Evolutionary conservation across 2,329 filamentous ascomycete genomes (phyloP).

Genomic region (Penicillium sp.): DNA sequence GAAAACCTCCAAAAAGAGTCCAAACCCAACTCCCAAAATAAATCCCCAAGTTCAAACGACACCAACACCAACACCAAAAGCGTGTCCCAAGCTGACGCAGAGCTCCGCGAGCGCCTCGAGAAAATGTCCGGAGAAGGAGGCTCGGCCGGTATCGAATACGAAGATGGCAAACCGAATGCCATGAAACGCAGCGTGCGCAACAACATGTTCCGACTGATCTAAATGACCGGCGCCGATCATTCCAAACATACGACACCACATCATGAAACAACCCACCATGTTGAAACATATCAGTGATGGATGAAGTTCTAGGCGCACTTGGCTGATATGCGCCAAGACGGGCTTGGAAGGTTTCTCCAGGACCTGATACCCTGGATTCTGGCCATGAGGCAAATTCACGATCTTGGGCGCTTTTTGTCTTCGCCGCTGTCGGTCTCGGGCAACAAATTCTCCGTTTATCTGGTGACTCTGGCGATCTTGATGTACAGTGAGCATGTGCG

Average conservation of each 20-base stretch:
- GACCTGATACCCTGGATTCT: not conserved
- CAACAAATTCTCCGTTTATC: not conserved
- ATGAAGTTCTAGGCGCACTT: not conserved
- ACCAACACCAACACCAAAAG: slow-evolving; percentile 49
- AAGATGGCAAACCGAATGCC: slow-evolving; percentile 67
- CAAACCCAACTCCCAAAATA: slow-evolving; percentile 3
- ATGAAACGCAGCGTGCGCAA: slow-evolving; percentile 73
- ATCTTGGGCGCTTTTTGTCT: not conserved
- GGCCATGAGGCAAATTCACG: not conserved
- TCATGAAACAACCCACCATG: not conserved
- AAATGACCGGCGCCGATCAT: slow-evolving; percentile 1
- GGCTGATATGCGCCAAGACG: not conserved
- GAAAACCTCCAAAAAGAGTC: not conserved
- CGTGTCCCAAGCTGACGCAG: slow-evolving; percentile 63
- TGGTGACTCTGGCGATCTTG: not conserved
- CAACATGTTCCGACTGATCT: slow-evolving; percentile 74
- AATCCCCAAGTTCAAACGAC: slow-evolving; percentile 15
- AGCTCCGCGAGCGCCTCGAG: slow-evolving; percentile 64
- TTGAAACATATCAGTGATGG: not conserved
- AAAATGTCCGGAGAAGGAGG: slow-evolving; percentile 68
- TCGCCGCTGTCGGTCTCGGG: not conserved
- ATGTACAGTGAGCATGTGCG: not conserved
- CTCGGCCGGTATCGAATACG: slow-evolving; percentile 69
- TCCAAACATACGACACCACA: not conserved
- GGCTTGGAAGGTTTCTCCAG: not conserved